Percentiles rank a stretch among this genome's conserved stretches.
Evolutionary conservation across 2,329 filamentous ascomycete genomes (phyloP).

Genomic region (Hortaea werneckii): DNA sequence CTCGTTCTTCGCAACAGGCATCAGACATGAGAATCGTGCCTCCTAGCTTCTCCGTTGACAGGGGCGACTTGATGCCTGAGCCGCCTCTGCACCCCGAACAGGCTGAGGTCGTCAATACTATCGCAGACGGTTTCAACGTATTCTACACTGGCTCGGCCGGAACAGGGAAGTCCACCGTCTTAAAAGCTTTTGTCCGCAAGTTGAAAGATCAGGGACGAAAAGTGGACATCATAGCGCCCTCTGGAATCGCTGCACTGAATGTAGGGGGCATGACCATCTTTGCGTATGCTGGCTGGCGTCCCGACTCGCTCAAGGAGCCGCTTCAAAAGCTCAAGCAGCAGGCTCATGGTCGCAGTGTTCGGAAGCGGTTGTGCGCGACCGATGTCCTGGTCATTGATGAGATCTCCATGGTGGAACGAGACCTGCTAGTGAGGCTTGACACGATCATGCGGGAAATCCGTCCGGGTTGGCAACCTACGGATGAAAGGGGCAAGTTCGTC

Average conservation of each 20-base stretch:
- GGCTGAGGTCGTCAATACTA: background rate
- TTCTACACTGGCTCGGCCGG: slow-evolving; percentile 58
- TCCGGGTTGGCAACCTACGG: background rate
- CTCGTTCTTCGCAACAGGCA: too few species aligned
- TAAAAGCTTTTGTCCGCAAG: slow-evolving; percentile 38
- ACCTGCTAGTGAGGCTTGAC: slow-evolving; percentile 43
- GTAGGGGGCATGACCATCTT: slow-evolving; percentile 48
- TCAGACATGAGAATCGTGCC: too few species aligned
- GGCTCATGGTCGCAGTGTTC: slow-evolving; percentile 11
- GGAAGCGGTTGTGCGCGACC: slow-evolving; percentile 19
- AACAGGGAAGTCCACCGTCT: slow-evolving; percentile 48
- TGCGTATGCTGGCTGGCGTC: slow-evolving; percentile 48
- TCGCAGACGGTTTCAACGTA: slow-evolving; percentile 37
- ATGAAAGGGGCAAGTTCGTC: background rate
- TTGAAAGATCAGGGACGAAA: slow-evolving; percentile 26
- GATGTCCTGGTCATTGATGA: slow-evolving; percentile 54
- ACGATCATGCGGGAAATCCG: slow-evolving; percentile 5
- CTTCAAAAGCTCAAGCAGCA: slow-evolving; percentile 16
- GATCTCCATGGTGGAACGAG: slow-evolving; percentile 52
- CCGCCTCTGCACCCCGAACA: background rate
- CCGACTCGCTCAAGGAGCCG: slow-evolving; percentile 34
- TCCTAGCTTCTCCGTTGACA: too few species aligned
- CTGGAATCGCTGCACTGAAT: slow-evolving; percentile 48
- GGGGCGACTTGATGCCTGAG: background rate
- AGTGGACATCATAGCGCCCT: slow-evolving; percentile 49